Base-by-base conservation (phyloP, 768 basidiomycete species). In the Suillus americanus region DNA sequence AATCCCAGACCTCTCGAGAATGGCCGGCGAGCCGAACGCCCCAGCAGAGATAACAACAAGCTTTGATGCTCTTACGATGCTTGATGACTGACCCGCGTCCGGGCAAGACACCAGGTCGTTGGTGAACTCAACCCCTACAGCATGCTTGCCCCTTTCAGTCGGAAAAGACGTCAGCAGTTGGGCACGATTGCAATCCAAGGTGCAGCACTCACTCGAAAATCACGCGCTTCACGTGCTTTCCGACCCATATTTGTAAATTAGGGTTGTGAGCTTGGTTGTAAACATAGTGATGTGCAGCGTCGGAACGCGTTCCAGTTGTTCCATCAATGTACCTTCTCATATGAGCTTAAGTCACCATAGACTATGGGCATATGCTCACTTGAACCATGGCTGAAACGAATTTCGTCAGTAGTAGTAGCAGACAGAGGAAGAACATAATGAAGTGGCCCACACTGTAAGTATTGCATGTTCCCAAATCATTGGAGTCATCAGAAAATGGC, bases 1-100 rank as follows among this genome's bases (percentile, higher is more conserved):
- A 12, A 83, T 77, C 0, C 82, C 82, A 4, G 80, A 86, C 4
- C 87, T 78, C 68, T 88, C 84, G 8, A 89, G 79, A 18, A 89
- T 79, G 56, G 79, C 76, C 0, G 86, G 81, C 0, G 81, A 81
- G 14, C 81, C 80, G 30, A 82, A 74, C 0, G 80, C 62, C 3
- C 82, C 81, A 2, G 77, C 77, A 13, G 78, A 77, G 3, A 82
- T 48, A 0, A 82, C 72, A 9, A 82, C 77, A 8, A 82, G 65
- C 33, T 73, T 72, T 10, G 67, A 69, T 5, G 79, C 82, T 18
- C 56, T 71, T 6, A 72, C 79, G 0, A 59, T 67, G 12, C 62
- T 50, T 2, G 69, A 18, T 3, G 67, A 63, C 0, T 30, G 35
- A 46, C 51, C 57, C 1, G 45, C 62, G 3, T 66, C 70, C 1